Conservation (phyloP, 345 rosid species). For the Arabidopsis arenosa region DNA sequence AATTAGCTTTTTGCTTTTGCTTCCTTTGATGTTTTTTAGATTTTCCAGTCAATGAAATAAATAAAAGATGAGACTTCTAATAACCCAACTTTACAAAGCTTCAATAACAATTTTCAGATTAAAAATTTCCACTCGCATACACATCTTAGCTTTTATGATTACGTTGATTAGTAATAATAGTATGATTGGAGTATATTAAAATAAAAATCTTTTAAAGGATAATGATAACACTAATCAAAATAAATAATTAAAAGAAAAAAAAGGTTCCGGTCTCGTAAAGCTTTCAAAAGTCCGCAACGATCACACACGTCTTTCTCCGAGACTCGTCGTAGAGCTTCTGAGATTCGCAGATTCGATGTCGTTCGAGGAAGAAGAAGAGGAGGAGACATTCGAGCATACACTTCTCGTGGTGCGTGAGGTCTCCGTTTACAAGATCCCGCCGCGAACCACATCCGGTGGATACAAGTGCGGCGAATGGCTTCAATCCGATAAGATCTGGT, state of each 20-base stretch:
- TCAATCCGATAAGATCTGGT: constrained; percentile 99
- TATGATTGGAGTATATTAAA: background rate
- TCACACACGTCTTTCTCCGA: constrained; percentile 42
- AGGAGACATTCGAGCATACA: constrained; percentile 89
- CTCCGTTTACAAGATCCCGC: constrained; percentile 89
- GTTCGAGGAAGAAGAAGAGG: constrained; percentile 88
- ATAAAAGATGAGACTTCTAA: background rate
- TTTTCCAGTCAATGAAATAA: constrained; percentile 31
- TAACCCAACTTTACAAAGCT: background rate
- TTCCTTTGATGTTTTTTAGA: constrained; percentile 18
- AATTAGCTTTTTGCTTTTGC: constrained; percentile 1
- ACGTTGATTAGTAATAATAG: background rate
- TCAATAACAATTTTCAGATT: background rate
- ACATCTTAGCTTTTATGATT: background rate
- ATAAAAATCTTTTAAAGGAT: background rate
- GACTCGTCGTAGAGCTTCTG: background rate
- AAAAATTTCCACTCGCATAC: no score
- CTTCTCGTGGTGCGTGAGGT: constrained; percentile 97
- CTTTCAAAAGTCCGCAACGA: constrained; percentile 41
- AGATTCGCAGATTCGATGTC: constrained; percentile 57
- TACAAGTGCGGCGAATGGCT: constrained; percentile 99
- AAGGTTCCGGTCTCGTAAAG: constrained; percentile 15
- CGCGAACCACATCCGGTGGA: constrained; percentile 91
- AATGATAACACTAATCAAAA: background rate
- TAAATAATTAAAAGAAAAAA: background rate